A percentile compares a stretch with the other conserved stretches of the same genome.
phyloP scores from a whole-genome alignment of 2,329 filamentous ascomycete genomes.

The Sporothrix dimorphospora region DNA sequence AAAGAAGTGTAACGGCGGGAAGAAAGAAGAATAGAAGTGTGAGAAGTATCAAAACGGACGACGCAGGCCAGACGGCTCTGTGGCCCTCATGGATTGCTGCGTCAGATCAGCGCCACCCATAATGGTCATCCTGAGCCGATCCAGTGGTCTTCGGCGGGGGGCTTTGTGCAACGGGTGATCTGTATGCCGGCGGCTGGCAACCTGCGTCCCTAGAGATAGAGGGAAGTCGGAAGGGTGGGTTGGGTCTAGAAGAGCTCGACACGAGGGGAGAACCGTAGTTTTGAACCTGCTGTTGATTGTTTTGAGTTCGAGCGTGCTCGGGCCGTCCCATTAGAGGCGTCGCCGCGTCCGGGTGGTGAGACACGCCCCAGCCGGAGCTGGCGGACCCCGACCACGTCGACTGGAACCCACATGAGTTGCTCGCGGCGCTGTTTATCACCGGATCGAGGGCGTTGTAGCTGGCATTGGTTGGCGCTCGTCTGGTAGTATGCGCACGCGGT shows the following conservation, averaged over 20 bases:
- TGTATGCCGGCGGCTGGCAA: constrained; percentile 5
- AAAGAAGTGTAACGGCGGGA: background rate
- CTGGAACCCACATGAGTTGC: constrained; percentile 1
- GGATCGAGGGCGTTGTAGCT: constrained; percentile 10
- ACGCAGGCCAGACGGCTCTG: background rate
- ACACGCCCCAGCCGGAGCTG: background rate
- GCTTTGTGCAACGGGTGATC: background rate
- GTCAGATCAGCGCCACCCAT: background rate
- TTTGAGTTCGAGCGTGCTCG: background rate
- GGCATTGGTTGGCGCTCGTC: background rate
- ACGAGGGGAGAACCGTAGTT: background rate
- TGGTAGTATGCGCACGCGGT: background rate
- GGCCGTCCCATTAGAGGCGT: background rate
- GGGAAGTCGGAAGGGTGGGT: background rate
- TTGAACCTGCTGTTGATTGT: background rate
- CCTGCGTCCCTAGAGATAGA: background rate
- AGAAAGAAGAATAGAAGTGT: background rate
- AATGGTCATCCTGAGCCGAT: background rate
- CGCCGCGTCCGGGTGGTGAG: background rate
- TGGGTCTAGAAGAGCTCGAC: background rate
- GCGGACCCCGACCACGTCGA: background rate
- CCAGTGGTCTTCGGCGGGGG: background rate
- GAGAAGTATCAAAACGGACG: background rate
- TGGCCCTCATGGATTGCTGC: background rate
- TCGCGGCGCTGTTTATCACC: background rate